A percentile compares a stretch with the other conserved stretches of the same genome.
Evolutionary conservation across 1,284 basidiomycete species (phyloP).

Genomic region (Tetrapyrgos nigripes): DNA sequence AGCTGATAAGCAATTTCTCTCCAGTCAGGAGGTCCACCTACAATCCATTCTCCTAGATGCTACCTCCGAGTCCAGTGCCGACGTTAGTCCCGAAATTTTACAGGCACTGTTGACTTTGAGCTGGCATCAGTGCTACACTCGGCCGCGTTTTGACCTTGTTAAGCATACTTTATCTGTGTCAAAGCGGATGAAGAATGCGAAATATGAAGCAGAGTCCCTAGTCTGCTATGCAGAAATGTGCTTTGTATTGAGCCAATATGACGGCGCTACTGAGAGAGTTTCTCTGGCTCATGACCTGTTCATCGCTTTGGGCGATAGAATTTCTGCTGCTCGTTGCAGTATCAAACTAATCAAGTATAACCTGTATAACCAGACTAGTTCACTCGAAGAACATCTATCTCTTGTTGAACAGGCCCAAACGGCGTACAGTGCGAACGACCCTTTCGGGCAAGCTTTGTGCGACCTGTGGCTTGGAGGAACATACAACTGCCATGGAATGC

Average conservation of each 20-base stretch:
- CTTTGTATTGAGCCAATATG: background rate
- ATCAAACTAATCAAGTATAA: background rate
- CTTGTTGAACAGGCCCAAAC: background rate
- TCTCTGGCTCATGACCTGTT: background rate
- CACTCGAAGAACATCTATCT: background rate
- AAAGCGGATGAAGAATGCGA: background rate
- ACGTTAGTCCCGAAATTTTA: background rate
- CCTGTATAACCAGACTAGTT: background rate
- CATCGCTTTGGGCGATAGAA: background rate
- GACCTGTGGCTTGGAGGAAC: background rate
- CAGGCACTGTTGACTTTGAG: background rate
- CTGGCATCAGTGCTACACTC: slow-evolving; percentile 5
- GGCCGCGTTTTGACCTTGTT: background rate
- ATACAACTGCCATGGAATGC: background rate
- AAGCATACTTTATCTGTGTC: background rate
- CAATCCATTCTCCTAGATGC: background rate
- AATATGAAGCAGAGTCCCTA: background rate
- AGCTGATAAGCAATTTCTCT: background rate
- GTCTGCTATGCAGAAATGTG: background rate
- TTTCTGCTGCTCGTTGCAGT: background rate
- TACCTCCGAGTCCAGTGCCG: background rate
- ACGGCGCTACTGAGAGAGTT: background rate
- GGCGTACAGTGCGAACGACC: background rate
- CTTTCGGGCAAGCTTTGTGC: background rate
- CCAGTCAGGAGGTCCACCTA: background rate